A percentile compares a stretch with the other conserved stretches of the same genome.
phyloP scores from a whole-genome alignment of 345 rosid species.

The Corchorus capsularis region DNA sequence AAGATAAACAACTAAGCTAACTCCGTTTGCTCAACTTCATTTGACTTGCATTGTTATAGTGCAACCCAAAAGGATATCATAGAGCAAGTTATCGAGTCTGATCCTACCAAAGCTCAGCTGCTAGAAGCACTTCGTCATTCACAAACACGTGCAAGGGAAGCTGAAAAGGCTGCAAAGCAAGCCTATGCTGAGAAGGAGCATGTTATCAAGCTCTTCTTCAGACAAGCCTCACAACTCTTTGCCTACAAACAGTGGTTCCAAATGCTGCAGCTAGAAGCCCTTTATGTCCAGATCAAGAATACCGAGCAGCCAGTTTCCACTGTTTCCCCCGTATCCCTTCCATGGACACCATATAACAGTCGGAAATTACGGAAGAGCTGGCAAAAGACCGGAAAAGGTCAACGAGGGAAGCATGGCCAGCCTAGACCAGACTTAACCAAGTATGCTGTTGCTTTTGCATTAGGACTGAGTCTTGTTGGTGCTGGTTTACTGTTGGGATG shows the following conservation, averaged over 20 bases:
- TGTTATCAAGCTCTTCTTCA: conserved; percentile 72
- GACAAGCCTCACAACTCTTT: conserved; percentile 92
- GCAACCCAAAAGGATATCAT: conserved; percentile 26
- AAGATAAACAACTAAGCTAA: not conserved
- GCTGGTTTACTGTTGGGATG: conserved; percentile 95
- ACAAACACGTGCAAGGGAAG: conserved; percentile 97
- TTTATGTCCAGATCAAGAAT: conserved; percentile 63
- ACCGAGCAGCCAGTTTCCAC: conserved; percentile 48
- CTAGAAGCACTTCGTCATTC: conserved; percentile 90
- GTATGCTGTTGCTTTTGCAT: conserved; percentile 63
- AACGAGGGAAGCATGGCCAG: conserved; percentile 37
- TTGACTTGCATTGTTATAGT: conserved; percentile 22
- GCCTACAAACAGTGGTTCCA: conserved; percentile 94
- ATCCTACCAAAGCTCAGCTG: conserved; percentile 66
- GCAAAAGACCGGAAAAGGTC: conserved; percentile 35
- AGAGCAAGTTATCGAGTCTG: conserved; percentile 44
- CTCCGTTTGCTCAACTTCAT: conserved; percentile 4
- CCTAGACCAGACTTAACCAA: conserved; percentile 40
- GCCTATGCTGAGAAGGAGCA: conserved; percentile 84
- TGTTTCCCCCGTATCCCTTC: conserved; percentile 51
- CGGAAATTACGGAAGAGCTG: conserved; percentile 36
- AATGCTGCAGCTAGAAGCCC: conserved; percentile 75
- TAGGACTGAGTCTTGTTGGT: conserved; percentile 87
- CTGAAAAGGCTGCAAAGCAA: conserved; percentile 85
- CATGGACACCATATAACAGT: conserved; percentile 54